Conservation (phyloP, 345 rosid genomes). For the Boechera stricta region DNA sequence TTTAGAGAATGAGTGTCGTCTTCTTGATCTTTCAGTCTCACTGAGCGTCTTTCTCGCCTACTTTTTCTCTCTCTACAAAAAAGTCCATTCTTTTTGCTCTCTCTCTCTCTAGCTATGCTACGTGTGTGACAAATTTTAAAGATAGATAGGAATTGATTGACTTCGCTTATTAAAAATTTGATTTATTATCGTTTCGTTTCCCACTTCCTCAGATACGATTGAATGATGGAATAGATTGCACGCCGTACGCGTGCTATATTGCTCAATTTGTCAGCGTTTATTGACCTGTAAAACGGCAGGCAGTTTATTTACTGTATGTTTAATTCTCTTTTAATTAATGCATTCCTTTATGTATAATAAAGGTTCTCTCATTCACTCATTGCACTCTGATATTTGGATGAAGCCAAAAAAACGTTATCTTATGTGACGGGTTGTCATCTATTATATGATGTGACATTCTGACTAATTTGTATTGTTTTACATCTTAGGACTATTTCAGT, state of each 20-base stretch:
- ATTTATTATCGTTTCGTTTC: constrained; percentile 37
- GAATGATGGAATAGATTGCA: constrained; percentile 34
- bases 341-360: constrained; percentile 7
- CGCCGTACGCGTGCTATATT: constrained; percentile 28
- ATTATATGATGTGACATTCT: neutral
- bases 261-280: constrained; percentile 24
- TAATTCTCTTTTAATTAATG: constrained; percentile 1
- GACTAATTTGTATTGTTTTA: constrained; percentile 2
- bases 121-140: constrained; percentile 3
- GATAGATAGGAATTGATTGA: constrained; percentile 37
- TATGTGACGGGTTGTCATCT: neutral
- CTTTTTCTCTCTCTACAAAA: constrained; percentile 2
- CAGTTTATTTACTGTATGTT: neutral
- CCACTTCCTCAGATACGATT: constrained; percentile 41
- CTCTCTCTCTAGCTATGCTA: neutral
- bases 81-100: constrained; percentile 1
- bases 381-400: too few relatives aligned
- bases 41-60: constrained; percentile 33
- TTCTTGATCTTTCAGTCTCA: constrained; percentile 29
- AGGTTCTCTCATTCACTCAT: too few relatives aligned
- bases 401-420: too few relatives aligned
- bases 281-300: constrained; percentile 17
- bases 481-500: too few relatives aligned
- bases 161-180: neutral
- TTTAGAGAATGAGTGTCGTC: constrained; percentile 22